Evolutionary conservation across 192 early-diverging fungal genomes (phyloP), one percentile per base, ranked within the genome.

Genomic region (Chytriomyces sp.): DNA sequence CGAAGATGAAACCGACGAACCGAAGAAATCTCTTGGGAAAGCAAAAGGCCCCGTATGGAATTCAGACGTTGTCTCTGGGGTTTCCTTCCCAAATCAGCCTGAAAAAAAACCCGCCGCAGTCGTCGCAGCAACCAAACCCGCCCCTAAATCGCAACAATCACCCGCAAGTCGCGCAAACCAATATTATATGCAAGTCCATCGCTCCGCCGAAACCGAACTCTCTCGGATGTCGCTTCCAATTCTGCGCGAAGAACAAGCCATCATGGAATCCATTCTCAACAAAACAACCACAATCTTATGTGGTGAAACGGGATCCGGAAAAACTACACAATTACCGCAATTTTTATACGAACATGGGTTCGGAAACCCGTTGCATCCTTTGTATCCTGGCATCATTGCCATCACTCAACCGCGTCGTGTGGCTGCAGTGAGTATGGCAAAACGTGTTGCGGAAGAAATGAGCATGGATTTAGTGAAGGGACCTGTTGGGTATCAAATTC

Each of bases 261-360:
- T 99, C 74, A 99, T 99, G 98, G 98, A 99, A 83, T 87, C 92
- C 7, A 96, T 99, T 69, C 75, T 85, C 28, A 83, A 89, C n/a
- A 93, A 98, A 79, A 89, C 92, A 11, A 92, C 96, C 9, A 87
- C 93, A 9, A 92, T 99, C 49, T 90, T 99, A 60, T 98, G 97
- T 81, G 98, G 98, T 76, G 98, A 99, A 82, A 99, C 98, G 0
- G 98, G 98, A 8, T 83, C 81, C 9, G 95, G 96, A 67, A 97
- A 98, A 82, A 98, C 96, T 13, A 97, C 97, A 0, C 96, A 98
- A 82, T 91, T 99, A 0, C 98, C 98, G 2, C 97, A 98, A 83
- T 97, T 99, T 67, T 83, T 98, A 65, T 95, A 97, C 68, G 98
- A 99, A 78, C 94, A 97, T 44, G 98, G 98, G n/a, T 99, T 96